Conservation (phyloP, 306 rosid genomes). For the Trichosanthes cucumerina region DNA sequence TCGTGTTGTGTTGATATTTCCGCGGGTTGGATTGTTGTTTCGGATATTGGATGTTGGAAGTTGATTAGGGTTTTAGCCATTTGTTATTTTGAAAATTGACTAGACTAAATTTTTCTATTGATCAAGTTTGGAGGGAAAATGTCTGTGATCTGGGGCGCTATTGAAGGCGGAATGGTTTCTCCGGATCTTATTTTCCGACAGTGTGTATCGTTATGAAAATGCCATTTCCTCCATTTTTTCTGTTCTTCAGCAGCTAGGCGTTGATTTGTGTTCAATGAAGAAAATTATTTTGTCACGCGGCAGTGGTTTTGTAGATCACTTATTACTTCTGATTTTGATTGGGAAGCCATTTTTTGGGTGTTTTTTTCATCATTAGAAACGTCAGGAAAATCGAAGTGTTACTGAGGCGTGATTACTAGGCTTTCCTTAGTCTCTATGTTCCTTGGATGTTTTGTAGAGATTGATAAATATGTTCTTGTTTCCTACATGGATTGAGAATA, state of each 20-base stretch:
- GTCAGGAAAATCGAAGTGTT: background rate
- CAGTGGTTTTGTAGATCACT: background rate
- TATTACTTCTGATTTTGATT: background rate
- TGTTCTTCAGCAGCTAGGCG: background rate
- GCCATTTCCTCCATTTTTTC: background rate
- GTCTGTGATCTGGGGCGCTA: background rate
- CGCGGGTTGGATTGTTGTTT: background rate
- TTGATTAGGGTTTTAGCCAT: background rate
- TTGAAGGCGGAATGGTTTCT: conserved; percentile 1
- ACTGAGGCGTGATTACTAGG: background rate
- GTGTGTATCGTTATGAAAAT: background rate
- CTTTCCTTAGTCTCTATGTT: background rate
- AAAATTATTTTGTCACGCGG: background rate
- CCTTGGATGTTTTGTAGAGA: background rate
- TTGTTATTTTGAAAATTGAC: background rate
- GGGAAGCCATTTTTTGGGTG: background rate
- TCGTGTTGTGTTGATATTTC: background rate
- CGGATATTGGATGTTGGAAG: background rate
- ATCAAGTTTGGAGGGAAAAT: background rate
- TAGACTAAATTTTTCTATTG: background rate
- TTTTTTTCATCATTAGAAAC: background rate
- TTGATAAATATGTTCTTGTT: background rate
- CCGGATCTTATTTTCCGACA: background rate
- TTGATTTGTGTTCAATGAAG: background rate
- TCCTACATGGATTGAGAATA: background rate